Conservation (phyloP, 495 filamentous ascomycete species). For the Penicillium herquei region DNA sequence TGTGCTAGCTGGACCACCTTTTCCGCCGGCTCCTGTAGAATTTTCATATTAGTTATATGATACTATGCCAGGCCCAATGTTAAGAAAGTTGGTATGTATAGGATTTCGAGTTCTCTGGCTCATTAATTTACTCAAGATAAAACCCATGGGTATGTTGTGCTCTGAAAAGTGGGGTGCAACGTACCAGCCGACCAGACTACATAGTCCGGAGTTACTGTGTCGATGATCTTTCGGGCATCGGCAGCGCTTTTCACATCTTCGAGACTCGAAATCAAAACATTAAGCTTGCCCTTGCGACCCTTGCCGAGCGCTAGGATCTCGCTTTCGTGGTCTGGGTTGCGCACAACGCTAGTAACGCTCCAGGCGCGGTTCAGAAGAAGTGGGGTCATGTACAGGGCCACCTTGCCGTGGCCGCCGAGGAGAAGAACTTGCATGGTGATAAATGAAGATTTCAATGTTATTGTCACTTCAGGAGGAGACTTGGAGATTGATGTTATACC, state of each 20-base stretch:
- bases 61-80: no score
- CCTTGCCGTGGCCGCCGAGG: conserved; percentile 79
- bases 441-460: background rate
- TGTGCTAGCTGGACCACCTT: conserved; percentile 63
- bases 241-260: conserved; percentile 64
- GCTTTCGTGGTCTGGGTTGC: conserved; percentile 61
- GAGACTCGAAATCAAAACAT: conserved; percentile 64
- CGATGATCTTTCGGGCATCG: conserved; percentile 61
- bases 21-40: conserved; percentile 65
- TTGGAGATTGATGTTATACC: no score
- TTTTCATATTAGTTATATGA: conserved; percentile 6
- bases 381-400: conserved; percentile 74
- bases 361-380: conserved; percentile 70
- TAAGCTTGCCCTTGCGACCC: conserved; percentile 51
- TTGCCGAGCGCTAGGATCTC: conserved; percentile 60
- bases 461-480: background rate
- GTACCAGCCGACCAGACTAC: conserved; percentile 78
- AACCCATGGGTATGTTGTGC: no score
- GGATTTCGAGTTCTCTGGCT: no score
- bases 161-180: conserved; percentile 14
- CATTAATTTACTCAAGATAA: no score
- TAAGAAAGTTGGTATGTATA: no score
- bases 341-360: conserved; percentile 75
- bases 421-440: conserved; percentile 60
- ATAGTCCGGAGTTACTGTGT: conserved; percentile 61